These are phyloP conservation scores for Prunella vulgaris DNA, from an alignment of 257 asterid genomes.

Conservation along the genomic window DNA sequence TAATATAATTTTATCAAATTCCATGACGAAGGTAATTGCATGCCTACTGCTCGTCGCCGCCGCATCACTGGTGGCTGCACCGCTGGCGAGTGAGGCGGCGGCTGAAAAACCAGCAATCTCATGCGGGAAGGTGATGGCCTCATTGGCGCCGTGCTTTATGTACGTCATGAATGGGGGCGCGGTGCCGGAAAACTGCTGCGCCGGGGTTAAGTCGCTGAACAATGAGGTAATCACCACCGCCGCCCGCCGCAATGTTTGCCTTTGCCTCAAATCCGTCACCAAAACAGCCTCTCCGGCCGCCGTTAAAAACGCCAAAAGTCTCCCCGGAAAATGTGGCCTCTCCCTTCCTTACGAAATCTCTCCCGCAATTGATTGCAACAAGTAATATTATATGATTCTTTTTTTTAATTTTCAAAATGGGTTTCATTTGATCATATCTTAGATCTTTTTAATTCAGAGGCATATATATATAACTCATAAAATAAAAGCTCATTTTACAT, in stretches of 20 bases:
- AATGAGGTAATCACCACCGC: slow-evolving; percentile 26
- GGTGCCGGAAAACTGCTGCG: slow-evolving; percentile 31
- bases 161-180: slow-evolving; percentile 32
- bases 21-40: not conserved
- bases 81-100: slow-evolving; percentile 21
- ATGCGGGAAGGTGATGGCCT: slow-evolving; percentile 30
- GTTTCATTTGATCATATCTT: not conserved
- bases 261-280: slow-evolving; percentile 39
- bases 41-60: slow-evolving; percentile 16
- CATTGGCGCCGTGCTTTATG: slow-evolving; percentile 36
- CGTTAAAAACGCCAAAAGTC: slow-evolving; percentile 29
- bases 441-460: no score
- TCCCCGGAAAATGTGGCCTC: slow-evolving; percentile 45
- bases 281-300: slow-evolving; percentile 19
- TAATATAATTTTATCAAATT: not conserved
- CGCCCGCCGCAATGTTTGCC: slow-evolving; percentile 37
- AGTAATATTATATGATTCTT: slow-evolving; percentile 12
- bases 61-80: slow-evolving; percentile 9
- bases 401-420: not conserved
- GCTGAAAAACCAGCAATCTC: slow-evolving; percentile 16
- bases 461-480: no score
- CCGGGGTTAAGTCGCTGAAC: slow-evolving; percentile 24
- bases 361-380: slow-evolving; percentile 39
- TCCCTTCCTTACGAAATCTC: slow-evolving; percentile 37
- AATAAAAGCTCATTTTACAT: no score